Percentiles rank a stretch among this genome's conserved stretches.
Conservation (phyloP, 1,139 yeast genomes). For the Spencermartinsiella ligniputridi region DNA sequence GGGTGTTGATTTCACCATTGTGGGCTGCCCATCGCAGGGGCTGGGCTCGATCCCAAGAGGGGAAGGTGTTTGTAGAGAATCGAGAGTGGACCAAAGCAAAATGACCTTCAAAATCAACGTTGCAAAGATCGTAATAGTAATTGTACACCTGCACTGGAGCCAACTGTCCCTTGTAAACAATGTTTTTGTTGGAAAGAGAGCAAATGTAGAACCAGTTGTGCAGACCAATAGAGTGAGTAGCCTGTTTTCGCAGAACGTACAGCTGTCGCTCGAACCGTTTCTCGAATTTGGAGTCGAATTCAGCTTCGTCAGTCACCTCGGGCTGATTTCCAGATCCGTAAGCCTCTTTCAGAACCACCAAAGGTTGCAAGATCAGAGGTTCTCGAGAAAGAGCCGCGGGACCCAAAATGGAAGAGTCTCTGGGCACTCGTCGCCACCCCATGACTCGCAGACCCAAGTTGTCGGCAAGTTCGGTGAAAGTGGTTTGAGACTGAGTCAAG, state of each 20-base stretch:
- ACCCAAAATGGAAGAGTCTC: conserved; percentile 86
- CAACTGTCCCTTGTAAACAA: conserved; percentile 95
- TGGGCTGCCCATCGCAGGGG: conserved; percentile 97
- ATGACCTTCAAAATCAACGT: conserved; percentile 91
- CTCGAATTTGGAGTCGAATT: conserved; percentile 53
- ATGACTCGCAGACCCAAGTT: conserved; percentile 75
- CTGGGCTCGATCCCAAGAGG: conserved; percentile 99
- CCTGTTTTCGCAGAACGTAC: conserved; percentile 81
- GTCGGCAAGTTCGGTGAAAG: conserved; percentile 76
- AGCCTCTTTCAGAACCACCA: conserved; percentile 64
- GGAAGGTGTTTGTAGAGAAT: conserved; percentile 97
- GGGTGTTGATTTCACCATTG: conserved; percentile 96
- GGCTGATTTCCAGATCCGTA: conserved; percentile 39
- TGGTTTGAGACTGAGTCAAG: conserved; percentile 61
- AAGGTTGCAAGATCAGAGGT: conserved; percentile 85
- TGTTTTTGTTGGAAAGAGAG: conserved; percentile 81
- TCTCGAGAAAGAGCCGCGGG: conserved; percentile 94
- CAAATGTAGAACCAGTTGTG: conserved; percentile 98
- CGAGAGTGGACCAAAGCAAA: conserved; percentile 96
- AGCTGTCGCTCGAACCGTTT: conserved; percentile 76
- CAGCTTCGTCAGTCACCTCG: conserved; percentile 35
- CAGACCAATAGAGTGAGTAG: conserved; percentile 85
- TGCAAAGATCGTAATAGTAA: conserved; percentile 87
- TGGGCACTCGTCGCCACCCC: conserved; percentile 97
- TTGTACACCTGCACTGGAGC: conserved; percentile 95